A percentile compares a stretch with the other conserved stretches of the same genome.
Evolutionary conservation across 805 yeast species (phyloP).

Genomic region (Yueomyces sp.): DNA sequence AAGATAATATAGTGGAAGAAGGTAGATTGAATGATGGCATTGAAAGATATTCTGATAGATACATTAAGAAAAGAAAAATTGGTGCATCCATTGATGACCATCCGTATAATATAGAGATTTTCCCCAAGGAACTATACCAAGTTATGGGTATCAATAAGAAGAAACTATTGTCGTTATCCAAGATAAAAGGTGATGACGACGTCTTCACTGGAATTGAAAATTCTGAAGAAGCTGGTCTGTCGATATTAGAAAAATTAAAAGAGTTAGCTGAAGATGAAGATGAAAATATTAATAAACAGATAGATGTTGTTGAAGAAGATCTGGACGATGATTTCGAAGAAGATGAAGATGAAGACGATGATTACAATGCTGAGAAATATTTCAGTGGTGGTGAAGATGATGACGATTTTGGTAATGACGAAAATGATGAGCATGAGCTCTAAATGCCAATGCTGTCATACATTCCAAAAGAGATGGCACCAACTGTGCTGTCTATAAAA

Average conservation of each 20-base stretch:
- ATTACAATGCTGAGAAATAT: conserved; percentile 49
- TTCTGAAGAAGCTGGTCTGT: conserved; percentile 15
- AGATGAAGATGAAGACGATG: conserved; percentile 43
- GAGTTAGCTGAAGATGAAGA: conserved; percentile 30
- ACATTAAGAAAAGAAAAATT: conserved; percentile 53
- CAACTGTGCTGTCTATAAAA: too few species aligned
- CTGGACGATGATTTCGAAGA: conserved; percentile 40
- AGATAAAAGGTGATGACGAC: conserved; percentile 18
- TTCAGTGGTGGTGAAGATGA: conserved; percentile 50
- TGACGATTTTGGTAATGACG: conserved; percentile 33
- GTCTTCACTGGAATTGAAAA: conserved; percentile 12
- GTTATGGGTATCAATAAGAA: conserved; percentile 56
- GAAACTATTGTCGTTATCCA: conserved; percentile 33
- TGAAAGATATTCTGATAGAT: conserved; percentile 70
- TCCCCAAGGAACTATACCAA: conserved; percentile 64
- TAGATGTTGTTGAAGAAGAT: conserved; percentile 30
- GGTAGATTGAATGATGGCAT: conserved; percentile 52
- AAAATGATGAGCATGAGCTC: conserved; percentile 2
- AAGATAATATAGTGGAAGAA: conserved; percentile 21
- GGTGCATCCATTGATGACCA: conserved; percentile 67
- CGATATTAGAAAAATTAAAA: conserved; percentile 36
- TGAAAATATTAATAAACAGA: conserved; percentile 21
- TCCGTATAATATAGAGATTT: conserved; percentile 56
- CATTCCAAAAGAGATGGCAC: too few species aligned
- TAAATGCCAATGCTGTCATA: too few species aligned